Conservation (phyloP, 163 green algal genomes). For the Chlorella variabilis region DNA sequence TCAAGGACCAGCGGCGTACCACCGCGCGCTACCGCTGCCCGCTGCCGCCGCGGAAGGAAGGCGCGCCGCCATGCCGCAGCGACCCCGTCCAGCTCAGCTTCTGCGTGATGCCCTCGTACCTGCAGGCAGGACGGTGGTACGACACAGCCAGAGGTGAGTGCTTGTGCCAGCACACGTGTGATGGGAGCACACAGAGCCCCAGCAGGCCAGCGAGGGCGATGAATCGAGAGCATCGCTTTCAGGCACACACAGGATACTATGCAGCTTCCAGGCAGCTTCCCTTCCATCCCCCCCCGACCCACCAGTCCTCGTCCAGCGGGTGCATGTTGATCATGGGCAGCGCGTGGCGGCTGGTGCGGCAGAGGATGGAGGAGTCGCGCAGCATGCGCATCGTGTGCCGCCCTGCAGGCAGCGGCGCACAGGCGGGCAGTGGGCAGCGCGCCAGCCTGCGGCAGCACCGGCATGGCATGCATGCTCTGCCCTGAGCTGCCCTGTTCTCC, state of each 20-base stretch:
- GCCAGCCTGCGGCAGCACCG: too few species aligned
- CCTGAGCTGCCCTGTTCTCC: too few species aligned
- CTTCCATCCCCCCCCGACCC: constrained; percentile 6
- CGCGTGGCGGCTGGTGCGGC: constrained; percentile 73
- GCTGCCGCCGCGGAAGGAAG: background rate
- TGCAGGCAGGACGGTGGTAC: background rate
- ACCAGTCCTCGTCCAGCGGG: constrained; percentile 79
- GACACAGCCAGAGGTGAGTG: background rate
- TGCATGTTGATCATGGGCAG: constrained; percentile 86
- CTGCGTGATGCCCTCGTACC: constrained; percentile 75
- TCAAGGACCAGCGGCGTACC: too few species aligned
- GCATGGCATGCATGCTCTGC: too few species aligned
- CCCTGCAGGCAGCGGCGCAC: too few species aligned
- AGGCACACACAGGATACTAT: too few species aligned
- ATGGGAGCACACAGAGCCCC: too few species aligned
- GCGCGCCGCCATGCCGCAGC: constrained; percentile 35
- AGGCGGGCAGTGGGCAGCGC: too few species aligned
- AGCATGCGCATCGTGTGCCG: constrained; percentile 76
- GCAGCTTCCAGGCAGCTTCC: background rate
- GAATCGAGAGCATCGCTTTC: too few species aligned
- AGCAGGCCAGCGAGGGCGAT: too few species aligned
- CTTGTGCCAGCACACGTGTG: too few species aligned
- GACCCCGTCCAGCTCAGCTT: constrained; percentile 85
- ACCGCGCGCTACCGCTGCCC: background rate
- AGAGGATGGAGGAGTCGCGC: constrained; percentile 68